Evolutionary conservation across 2,329 filamentous ascomycete species (phyloP).

Genomic region (Podosphaera aphanis): DNA sequence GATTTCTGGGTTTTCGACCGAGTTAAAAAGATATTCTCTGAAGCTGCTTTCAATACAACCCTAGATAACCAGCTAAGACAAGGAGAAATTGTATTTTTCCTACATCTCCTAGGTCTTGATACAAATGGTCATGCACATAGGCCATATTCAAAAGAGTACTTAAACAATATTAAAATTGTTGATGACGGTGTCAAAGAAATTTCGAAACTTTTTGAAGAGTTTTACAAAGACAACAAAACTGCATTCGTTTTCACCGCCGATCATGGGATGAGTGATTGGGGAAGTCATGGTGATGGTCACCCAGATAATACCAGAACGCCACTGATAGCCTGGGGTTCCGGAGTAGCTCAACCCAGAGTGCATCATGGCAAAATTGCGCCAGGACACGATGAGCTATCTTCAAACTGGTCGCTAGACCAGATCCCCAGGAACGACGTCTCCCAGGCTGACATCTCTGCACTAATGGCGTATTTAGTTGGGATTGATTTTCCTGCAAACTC

Average conservation of each 20-base stretch:
- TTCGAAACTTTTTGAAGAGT: constrained; percentile 55
- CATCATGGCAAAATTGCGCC: constrained; percentile 32
- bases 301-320: constrained; percentile 93
- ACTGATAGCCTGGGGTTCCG: constrained; percentile 79
- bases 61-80: constrained; percentile 49
- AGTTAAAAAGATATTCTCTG: constrained; percentile 65
- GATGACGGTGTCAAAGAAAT: constrained; percentile 77
- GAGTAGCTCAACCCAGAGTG: constrained; percentile 51
- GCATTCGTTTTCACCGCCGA: constrained; percentile 95
- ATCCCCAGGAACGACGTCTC: constrained; percentile 74
- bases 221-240: constrained; percentile 66
- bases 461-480: constrained; percentile 85
- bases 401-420: constrained; percentile 64
- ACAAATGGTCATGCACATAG: constrained; percentile 69
- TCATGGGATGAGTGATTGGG: constrained; percentile 97
- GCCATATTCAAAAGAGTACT: constrained; percentile 86
- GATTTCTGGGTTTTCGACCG: constrained; percentile 93
- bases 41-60: constrained; percentile 55
- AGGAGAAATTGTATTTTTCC: constrained; percentile 82
- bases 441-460: constrained; percentile 78
- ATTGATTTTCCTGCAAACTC: constrained; percentile 87
- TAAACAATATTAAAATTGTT: constrained; percentile 84
- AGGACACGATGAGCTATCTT: constrained; percentile 79
- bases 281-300: constrained; percentile 95
- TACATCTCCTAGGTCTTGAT: constrained; percentile 80